Evolutionary conservation across 2,329 filamentous ascomycete genomes (phyloP), one percentile per base, ranked within the genome.

Genomic region (Thyridium curvatum): DNA sequence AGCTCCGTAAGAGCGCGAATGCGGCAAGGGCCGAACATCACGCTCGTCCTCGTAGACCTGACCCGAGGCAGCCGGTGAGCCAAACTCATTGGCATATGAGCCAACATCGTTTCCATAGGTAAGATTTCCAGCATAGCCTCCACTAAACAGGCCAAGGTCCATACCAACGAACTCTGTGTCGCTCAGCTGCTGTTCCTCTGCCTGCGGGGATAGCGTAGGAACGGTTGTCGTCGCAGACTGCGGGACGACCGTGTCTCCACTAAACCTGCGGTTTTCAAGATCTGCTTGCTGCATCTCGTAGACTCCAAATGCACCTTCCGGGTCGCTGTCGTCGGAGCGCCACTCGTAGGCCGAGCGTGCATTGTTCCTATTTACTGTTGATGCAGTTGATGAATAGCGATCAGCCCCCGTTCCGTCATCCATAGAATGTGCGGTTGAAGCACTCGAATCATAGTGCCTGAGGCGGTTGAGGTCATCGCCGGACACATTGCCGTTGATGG

Each of bases 261-360:
- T 80, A 48, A 77, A 74, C 41, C 76, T 71, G 36, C 79, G 77
- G 37, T 81, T 79, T 43, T 94, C 86, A 57, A 88, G 77, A 44
- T 94, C 88, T 4, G 88, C 89, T 63, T 90, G 79, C 42, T 81
- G 80, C 74, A 97, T 79, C 48, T 89, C 89, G 55, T 86, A 77
- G 37, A 94, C 66, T 13, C 93, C 91, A 43, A 87, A 87, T 30
- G 84, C 82, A 15, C 85, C 91, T 59, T 96, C 91, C 0, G 85
- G 80, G 54, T 97, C 91, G 54, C 88, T 94, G 36, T 94, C 88
- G 39, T 72, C 72, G 18, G 72, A 66, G 29, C 71, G 63, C 45
- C 66, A 62, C 35, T 59, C 49, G 46, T 62, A 60, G 2, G 59
- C 51, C 4, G 59, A 54, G 2, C 59, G 53, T n/a, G 59, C 58